Conservation (phyloP, 805 yeast genomes). For the Wickerhamomyces silvicola region DNA sequence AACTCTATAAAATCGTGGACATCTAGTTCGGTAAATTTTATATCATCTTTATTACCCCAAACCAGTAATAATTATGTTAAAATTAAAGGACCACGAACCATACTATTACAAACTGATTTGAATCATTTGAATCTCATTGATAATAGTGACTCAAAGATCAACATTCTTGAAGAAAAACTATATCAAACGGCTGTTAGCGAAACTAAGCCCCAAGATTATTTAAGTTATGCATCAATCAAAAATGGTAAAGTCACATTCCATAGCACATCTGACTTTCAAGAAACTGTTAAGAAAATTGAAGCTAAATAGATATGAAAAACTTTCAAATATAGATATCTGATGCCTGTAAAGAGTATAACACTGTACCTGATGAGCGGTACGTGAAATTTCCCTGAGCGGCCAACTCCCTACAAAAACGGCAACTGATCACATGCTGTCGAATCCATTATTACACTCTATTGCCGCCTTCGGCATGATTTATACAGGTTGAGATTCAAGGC, state of each 20-base stretch:
- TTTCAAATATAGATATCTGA: background rate
- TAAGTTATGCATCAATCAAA: slow-evolving; percentile 40
- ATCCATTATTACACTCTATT: no score
- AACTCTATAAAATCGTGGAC: background rate
- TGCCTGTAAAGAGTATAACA: no score
- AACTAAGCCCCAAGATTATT: slow-evolving; percentile 33
- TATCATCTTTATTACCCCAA: background rate
- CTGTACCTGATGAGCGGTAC: no score
- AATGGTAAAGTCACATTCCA: slow-evolving; percentile 36
- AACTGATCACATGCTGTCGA: no score
- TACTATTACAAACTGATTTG: slow-evolving; percentile 16
- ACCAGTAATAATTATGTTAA: slow-evolving; percentile 30
- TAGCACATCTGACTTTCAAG: slow-evolving; percentile 37
- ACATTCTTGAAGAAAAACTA: slow-evolving; percentile 8
- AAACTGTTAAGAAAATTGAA: slow-evolving; percentile 29
- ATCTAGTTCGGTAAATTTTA: background rate
- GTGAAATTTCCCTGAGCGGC: no score
- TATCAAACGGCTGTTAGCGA: slow-evolving; percentile 1
- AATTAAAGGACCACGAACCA: slow-evolving; percentile 42
- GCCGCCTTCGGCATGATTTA: no score
- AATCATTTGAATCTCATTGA: no score
- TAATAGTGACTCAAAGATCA: slow-evolving; percentile 4
- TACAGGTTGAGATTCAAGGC: no score
- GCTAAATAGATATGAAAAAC: background rate
- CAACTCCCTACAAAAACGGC: no score